Conservation (phyloP, 2,329 filamentous ascomycete genomes). For the Venturia nashicola region DNA sequence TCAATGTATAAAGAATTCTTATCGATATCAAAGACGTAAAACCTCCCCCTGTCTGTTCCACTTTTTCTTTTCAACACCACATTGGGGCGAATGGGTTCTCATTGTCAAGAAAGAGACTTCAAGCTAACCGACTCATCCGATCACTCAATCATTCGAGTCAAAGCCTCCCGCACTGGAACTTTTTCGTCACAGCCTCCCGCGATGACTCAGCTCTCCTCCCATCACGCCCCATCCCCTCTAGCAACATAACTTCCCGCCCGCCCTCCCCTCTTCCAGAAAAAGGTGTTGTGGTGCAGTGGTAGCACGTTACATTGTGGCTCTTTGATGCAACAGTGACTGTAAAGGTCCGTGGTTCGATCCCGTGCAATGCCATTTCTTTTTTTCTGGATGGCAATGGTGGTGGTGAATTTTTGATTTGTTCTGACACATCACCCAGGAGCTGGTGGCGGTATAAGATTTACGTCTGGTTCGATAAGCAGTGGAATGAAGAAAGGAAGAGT, state of each 20-base stretch:
- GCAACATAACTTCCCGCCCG: background rate
- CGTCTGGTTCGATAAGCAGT: background rate
- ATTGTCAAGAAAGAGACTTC: background rate
- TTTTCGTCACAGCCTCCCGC: background rate
- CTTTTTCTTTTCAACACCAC: background rate
- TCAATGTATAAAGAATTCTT: background rate
- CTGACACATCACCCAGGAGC: background rate
- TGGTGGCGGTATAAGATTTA: background rate
- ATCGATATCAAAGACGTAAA: background rate
- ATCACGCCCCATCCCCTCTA: background rate
- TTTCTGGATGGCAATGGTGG: background rate
- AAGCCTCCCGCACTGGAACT: background rate
- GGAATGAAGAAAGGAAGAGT: too few relatives aligned
- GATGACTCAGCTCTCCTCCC: background rate
- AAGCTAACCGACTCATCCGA: too few relatives aligned
- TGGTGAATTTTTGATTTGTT: background rate
- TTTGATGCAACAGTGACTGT: background rate
- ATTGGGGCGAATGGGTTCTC: background rate
- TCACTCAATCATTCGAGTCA: background rate
- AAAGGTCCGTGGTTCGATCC: conserved; percentile 4
- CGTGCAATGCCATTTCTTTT: background rate
- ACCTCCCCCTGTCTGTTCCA: background rate
- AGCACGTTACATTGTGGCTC: conserved; percentile 4
- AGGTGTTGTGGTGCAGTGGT: conserved; percentile 4
- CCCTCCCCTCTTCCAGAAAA: background rate